A percentile compares a stretch with the other conserved stretches of the same genome.
These are phyloP conservation scores for Aschersonia sp. DNA, from an alignment of 2,329 filamentous ascomycete species.

Conservation along the genomic window DNA sequence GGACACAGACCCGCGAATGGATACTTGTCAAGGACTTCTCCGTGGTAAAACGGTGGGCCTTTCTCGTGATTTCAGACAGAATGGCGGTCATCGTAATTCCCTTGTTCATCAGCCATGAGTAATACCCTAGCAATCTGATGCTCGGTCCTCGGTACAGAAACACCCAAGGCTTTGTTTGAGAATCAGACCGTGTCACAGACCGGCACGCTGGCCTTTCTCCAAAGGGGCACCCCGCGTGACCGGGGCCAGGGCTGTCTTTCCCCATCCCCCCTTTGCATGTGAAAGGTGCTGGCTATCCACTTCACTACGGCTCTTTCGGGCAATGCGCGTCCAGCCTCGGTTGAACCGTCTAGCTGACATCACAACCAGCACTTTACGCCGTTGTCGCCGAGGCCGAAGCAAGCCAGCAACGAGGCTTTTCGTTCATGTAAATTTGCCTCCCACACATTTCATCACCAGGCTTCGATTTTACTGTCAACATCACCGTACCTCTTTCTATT, in stretches of 20 bases:
- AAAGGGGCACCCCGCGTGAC: neutral
- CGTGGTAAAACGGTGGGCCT: too few relatives aligned
- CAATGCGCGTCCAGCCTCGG: neutral
- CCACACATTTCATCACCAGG: neutral
- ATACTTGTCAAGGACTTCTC: too few relatives aligned
- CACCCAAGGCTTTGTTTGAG: too few relatives aligned
- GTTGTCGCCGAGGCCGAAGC: conserved; percentile 4
- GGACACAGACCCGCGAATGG: too few relatives aligned
- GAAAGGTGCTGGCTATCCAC: neutral
- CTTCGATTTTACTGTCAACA: neutral
- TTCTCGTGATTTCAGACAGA: too few relatives aligned
- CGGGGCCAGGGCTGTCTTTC: neutral
- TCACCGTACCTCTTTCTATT: neutral
- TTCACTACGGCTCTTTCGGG: neutral
- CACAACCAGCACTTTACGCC: neutral
- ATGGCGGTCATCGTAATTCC: too few relatives aligned
- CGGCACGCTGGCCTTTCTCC: too few relatives aligned
- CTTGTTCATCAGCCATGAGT: too few relatives aligned
- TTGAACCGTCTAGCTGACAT: neutral
- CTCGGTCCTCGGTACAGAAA: too few relatives aligned
- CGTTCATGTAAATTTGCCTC: conserved; percentile 2
- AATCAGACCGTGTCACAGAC: too few relatives aligned
- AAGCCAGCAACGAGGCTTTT: neutral
- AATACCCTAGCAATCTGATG: too few relatives aligned
- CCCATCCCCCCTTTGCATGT: neutral